Evolutionary conservation across 306 rosid species (phyloP).

Genomic region (Castanea sativa): DNA sequence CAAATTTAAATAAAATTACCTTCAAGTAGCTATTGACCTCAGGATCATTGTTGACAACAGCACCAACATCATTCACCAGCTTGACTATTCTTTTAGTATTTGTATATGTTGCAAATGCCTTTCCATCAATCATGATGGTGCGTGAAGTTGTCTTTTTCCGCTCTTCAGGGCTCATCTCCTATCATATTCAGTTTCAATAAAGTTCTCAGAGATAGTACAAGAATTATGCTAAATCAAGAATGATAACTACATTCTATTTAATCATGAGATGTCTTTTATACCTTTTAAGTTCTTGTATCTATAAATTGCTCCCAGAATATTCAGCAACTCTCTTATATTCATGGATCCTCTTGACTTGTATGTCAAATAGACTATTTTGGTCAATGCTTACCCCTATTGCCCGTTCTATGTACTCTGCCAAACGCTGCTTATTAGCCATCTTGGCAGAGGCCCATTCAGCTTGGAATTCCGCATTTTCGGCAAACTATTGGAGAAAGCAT

Average conservation of each 20-base stretch:
- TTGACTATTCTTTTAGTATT: conserved; percentile 90
- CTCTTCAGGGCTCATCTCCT: conserved; percentile 90
- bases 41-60: conserved; percentile 85
- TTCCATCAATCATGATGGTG: conserved; percentile 94
- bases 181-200: conserved; percentile 24
- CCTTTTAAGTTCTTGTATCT: conserved; percentile 94
- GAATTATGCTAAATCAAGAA: not conserved
- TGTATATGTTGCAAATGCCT: conserved; percentile 96
- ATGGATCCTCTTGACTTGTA: conserved; percentile 96
- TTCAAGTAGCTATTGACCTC: conserved; percentile 83
- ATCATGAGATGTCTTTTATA: conserved; percentile 24
- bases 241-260: not conserved
- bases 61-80: conserved; percentile 88
- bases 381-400: conserved; percentile 79
- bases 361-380: conserved; percentile 84
- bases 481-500: conserved; percentile 53
- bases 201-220: not conserved
- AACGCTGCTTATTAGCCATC: conserved; percentile 77
- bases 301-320: conserved; percentile 86
- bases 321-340: conserved; percentile 92
- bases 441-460: conserved; percentile 96
- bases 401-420: conserved; percentile 70
- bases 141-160: conserved; percentile 78
- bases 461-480: conserved; percentile 75
- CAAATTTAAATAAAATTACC: conserved; percentile 40